Conservation (phyloP, 1,284 basidiomycete genomes). For the Trametes pubescens region DNA sequence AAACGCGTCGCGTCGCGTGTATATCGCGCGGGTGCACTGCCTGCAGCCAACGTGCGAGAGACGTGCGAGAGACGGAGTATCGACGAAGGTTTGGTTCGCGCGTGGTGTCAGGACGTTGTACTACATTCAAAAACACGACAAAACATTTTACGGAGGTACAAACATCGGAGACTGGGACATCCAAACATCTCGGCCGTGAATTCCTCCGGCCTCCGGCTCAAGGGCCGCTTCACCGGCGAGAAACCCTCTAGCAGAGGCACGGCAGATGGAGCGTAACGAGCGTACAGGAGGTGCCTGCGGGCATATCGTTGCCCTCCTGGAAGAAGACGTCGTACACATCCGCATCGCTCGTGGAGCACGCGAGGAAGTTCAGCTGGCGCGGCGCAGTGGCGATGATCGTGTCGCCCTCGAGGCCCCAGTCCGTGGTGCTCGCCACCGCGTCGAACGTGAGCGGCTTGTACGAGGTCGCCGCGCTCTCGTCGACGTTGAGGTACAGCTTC, state of each 20-base stretch:
- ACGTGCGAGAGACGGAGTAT: not conserved
- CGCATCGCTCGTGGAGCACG: slow-evolving; percentile 54
- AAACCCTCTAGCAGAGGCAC: slow-evolving; percentile 53
- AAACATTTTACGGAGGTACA: slow-evolving; percentile 4
- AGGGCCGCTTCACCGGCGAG: slow-evolving; percentile 1
- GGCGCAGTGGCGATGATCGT: slow-evolving; percentile 63
- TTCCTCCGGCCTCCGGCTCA: slow-evolving; percentile 9
- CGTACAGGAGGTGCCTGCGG: slow-evolving; percentile 53
- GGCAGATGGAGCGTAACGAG: slow-evolving; percentile 60
- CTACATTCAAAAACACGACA: not conserved
- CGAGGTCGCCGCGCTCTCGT: slow-evolving; percentile 52
- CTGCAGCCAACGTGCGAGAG: too few species aligned
- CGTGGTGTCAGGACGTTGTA: not conserved
- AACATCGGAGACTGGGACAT: slow-evolving; percentile 2
- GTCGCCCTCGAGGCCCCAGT: slow-evolving; percentile 67
- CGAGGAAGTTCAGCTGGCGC: slow-evolving; percentile 62
- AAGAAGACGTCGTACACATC: slow-evolving; percentile 57
- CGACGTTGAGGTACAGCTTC: slow-evolving; percentile 57
- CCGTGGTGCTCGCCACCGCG: slow-evolving; percentile 55
- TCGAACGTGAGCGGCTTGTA: slow-evolving; percentile 60
- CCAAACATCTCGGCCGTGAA: not conserved
- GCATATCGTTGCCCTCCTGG: slow-evolving; percentile 60
- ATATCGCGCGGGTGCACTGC: not conserved
- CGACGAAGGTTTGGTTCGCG: slow-evolving; percentile 1
- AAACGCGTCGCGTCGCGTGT: slow-evolving; percentile 26